Base-by-base conservation (phyloP, 163 green algal species). In the Chloroidium sp. region DNA sequence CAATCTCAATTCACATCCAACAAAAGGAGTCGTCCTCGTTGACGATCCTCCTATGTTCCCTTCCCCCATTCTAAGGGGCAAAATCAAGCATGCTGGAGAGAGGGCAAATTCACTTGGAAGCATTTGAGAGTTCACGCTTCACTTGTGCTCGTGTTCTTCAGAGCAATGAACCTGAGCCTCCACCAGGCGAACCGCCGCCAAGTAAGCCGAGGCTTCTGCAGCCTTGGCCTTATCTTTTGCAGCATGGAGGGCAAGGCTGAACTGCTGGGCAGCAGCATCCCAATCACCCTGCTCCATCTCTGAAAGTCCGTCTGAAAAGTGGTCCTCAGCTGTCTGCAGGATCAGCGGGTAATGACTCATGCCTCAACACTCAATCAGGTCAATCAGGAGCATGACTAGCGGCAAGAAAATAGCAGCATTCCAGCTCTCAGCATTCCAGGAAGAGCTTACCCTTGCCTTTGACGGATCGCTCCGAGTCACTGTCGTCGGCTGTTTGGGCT, bases 211-310 rank as follows among this genome's bases (percentile, higher is more conserved):
- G 60, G 10, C 61, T 61, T 1, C 59, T 79, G 62, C 60, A 60
- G 64, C 64, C 64, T 36, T 72, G 59, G 82, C 78, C 59, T 57
- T 6, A 0, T 64, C 82, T 4, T 69, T 14, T 12, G 61, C 67
- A 64, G 69, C 75, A 6, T 80, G 62, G 59, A 85, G 57, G 0
- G 82, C 82, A 2, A 78, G 61, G 1, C 62, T 72, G 69, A 86
- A 81, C 3, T 57, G 13, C 6, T 64, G 59, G 8, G 74, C 72
- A 2, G 83, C 83, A 4, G 2, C 62, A 61, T 82, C 80, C 83
- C 83, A 86, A 3, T 81, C 67, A 59, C 80, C 83, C 14, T 75
- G 59, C 77, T 86, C 83, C 83, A 86, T 86, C 6, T 79, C 69
- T 62, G 69, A 59, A 0, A 86, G 74, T n/a, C 62, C 76, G 61